Base-by-base conservation (phyloP, 768 basidiomycete species). In the Lactarius psammicola region DNA sequence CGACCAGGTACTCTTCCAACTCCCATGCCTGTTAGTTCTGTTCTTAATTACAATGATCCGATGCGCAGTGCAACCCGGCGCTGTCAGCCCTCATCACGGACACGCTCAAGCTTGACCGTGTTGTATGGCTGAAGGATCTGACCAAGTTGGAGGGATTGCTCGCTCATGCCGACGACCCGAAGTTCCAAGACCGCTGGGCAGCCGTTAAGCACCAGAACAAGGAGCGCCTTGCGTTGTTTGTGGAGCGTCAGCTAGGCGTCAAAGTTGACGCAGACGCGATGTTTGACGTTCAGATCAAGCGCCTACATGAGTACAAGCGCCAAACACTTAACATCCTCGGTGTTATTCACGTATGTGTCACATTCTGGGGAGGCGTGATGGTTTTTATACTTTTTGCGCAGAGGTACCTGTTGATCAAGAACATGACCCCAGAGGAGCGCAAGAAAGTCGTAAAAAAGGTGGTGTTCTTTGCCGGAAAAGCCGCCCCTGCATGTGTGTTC, bases 401-500 rank as follows among this genome's bases (percentile, higher is more conserved):
- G 88, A 84, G 93, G 56, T 97, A 96, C 78, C 79, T 95, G 58
- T 78, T 77, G 11, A 76, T 97, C 76, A 98, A 98, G 80, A 81
- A 76, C 36, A 86, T 96, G 87, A 80, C 82, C 2, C 84, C 90
- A 0, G 87, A 77, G 33, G 87, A 97, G 75, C 85, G 90, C 72
- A 89, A 90, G 80, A 91, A 90, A 74, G 84, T 89, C 69, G 87
- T 84, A 70, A 90, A 87, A n/a, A 85, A 87, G 60, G 94, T 94
- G 23, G 89, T 94, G n/a, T 91, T 99, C 81, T 98, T 99, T 69
- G 96, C 94, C 36, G 96, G 97, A 68, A 98, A 98, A 76, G 95
- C 96, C 60, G 96, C 96, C 0, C 96, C 96, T 44, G 95, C 87
- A 64, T 94, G 89, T 90, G 74, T 73, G 87, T 79, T 8, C 23